phyloP scores from a whole-genome alignment of 192 early-diverging fungal genomes.

The Gaertneriomyces sp. region DNA sequence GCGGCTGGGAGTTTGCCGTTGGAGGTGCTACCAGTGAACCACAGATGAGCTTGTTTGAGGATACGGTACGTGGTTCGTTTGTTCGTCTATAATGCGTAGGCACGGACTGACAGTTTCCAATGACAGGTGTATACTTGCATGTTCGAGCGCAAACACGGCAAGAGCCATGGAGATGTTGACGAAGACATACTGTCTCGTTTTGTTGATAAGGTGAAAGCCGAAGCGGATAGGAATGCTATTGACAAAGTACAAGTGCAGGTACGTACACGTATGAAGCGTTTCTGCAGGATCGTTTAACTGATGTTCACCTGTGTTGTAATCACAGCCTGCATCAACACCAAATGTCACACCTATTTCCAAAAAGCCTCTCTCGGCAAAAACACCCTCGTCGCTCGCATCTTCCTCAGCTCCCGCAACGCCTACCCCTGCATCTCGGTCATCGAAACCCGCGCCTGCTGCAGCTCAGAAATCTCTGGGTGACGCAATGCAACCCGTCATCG shows the following conservation, averaged over 20 bases:
- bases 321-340: no score
- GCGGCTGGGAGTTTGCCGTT: constrained; percentile 32
- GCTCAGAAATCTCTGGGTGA: neutral
- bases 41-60: constrained; percentile 52
- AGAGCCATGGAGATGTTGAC: constrained; percentile 42
- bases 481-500: constrained; percentile 4
- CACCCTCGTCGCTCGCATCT: neutral
- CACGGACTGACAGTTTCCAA: no score
- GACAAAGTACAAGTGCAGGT: neutral
- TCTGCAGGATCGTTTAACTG: neutral
- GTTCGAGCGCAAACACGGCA: constrained; percentile 53
- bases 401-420: constrained; percentile 10
- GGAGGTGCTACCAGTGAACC: constrained; percentile 20
- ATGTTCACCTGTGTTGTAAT: no score
- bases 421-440: neutral
- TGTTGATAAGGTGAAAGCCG: constrained; percentile 24
- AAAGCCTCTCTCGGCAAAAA: no score
- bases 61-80: constrained; percentile 13
- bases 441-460: constrained; percentile 2
- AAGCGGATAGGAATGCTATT: constrained; percentile 19
- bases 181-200: constrained; percentile 55
- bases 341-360: no score
- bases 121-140: constrained; percentile 56
- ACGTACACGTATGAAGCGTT: neutral
- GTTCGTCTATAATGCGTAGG: no score